These are phyloP conservation scores for Odonthalia washingtoniensis DNA, from an alignment of 31 red algal species.

Conservation along the genomic window DNA sequence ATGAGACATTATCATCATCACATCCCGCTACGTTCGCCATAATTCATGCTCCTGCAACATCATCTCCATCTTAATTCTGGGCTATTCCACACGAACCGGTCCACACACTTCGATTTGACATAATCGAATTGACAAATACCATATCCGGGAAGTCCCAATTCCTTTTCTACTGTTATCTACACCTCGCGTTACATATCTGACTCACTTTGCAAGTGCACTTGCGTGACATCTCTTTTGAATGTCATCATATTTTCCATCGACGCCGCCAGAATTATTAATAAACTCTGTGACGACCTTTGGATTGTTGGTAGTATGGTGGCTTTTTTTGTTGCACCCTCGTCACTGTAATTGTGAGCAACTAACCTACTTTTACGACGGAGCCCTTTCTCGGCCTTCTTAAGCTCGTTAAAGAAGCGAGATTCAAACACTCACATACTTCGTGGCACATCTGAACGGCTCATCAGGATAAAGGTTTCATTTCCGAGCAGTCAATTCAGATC, in stretches of 20 bases:
- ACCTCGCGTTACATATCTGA: not conserved
- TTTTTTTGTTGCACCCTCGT: not conserved
- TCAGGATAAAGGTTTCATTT: not conserved
- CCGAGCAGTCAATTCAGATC: not conserved
- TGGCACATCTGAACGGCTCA: not conserved
- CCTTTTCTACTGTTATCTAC: not conserved
- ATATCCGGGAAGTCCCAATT: slow-evolving; percentile 20
- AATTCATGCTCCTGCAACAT: no score
- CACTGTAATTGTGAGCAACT: slow-evolving; percentile 9
- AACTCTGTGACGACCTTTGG: not conserved
- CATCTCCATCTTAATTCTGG: no score
- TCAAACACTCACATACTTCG: not conserved
- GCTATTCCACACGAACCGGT: no score
- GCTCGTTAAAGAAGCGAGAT: not conserved
- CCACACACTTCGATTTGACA: no score
- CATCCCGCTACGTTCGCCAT: no score
- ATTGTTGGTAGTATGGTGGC: slow-evolving; percentile 7
- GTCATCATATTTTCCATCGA: not conserved
- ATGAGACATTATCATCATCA: no score
- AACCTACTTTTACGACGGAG: not conserved
- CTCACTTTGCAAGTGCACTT: not conserved
- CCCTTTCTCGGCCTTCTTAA: not conserved
- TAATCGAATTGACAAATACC: no score
- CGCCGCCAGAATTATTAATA: not conserved
- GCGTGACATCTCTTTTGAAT: not conserved